phyloP scores from a whole-genome alignment of 176 grass and related monocot genomes.

The Zoysia pacifica region DNA sequence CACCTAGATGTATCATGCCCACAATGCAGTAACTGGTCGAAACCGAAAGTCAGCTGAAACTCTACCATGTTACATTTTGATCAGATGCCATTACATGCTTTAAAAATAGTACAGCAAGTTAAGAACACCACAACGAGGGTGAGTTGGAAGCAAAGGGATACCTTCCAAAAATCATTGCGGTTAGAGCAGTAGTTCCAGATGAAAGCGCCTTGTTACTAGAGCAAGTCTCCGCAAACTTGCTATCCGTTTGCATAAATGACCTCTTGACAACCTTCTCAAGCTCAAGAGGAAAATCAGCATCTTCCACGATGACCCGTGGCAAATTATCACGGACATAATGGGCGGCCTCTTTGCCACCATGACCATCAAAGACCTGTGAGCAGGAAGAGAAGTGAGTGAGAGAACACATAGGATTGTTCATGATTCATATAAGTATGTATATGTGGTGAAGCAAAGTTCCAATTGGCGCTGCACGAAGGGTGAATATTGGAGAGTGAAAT shows the following conservation, averaged over 20 bases:
- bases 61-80: background rate
- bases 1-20: background rate
- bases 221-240: slow-evolving; percentile 69
- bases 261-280: slow-evolving; percentile 77
- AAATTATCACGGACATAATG: slow-evolving; percentile 94
- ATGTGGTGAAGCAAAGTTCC: background rate
- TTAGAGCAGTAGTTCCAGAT: slow-evolving; percentile 89
- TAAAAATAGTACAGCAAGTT: background rate
- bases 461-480: background rate
- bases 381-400: background rate
- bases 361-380: slow-evolving; percentile 89
- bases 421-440: background rate
- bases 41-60: background rate
- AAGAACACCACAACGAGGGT: background rate
- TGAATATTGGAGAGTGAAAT: slow-evolving; percentile 11
- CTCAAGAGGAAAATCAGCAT: slow-evolving; percentile 87
- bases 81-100: background rate
- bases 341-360: slow-evolving; percentile 91
- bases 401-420: background rate
- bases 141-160: slow-evolving; percentile 27
- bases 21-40: background rate
- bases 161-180: slow-evolving; percentile 97
- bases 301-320: slow-evolving; percentile 83
- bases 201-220: slow-evolving; percentile 44
- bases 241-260: slow-evolving; percentile 88